phyloP scores from a whole-genome alignment of 257 asterid species.

The Mentha longifolia region DNA sequence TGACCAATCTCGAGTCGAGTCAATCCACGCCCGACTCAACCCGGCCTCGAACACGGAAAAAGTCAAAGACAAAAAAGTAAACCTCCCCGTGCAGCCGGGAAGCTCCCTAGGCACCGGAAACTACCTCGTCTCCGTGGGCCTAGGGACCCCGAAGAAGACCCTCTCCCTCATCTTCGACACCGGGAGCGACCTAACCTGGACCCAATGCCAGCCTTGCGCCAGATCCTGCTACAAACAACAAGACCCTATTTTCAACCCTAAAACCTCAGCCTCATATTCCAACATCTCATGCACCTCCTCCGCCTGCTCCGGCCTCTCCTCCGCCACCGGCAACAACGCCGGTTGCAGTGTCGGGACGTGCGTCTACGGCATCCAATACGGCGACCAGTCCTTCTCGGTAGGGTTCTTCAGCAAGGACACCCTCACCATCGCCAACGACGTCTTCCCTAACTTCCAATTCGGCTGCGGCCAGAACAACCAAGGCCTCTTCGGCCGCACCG shows the following conservation, averaged over 20 bases:
- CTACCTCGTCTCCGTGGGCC: slow-evolving; percentile 61
- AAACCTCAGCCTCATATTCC: slow-evolving; percentile 52
- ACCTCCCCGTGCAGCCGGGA: slow-evolving; percentile 59
- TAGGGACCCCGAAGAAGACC: slow-evolving; percentile 62
- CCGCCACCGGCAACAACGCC: slow-evolving; percentile 47
- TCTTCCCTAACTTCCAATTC: slow-evolving; percentile 49
- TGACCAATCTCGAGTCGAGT: slow-evolving; percentile 59
- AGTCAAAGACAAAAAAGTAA: slow-evolving; percentile 30
- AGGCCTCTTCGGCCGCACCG: slow-evolving; percentile 63
- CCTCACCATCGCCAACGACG: slow-evolving; percentile 46
- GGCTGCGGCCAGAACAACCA: slow-evolving; percentile 78
- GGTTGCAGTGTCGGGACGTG: slow-evolving; percentile 50
- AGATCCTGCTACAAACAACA: slow-evolving; percentile 58
- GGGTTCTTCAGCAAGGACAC: slow-evolving; percentile 60
- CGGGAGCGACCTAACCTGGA: slow-evolving; percentile 86
- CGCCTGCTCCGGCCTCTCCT: slow-evolving; percentile 45
- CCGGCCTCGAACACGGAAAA: slow-evolving; percentile 21
- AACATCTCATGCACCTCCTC: slow-evolving; percentile 56
- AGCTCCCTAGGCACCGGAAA: slow-evolving; percentile 50
- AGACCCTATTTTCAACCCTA: slow-evolving; percentile 66
- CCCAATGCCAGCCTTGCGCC: slow-evolving; percentile 76
- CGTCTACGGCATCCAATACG: slow-evolving; percentile 60
- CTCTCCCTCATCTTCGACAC: slow-evolving; percentile 69
- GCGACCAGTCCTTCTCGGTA: slow-evolving; percentile 57
- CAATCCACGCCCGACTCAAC: slow-evolving; percentile 50